Percentiles rank a stretch among this genome's conserved stretches.
Evolutionary conservation across 2,329 filamentous ascomycete species (phyloP).

Genomic region (Cytospora chrysosperma): DNA sequence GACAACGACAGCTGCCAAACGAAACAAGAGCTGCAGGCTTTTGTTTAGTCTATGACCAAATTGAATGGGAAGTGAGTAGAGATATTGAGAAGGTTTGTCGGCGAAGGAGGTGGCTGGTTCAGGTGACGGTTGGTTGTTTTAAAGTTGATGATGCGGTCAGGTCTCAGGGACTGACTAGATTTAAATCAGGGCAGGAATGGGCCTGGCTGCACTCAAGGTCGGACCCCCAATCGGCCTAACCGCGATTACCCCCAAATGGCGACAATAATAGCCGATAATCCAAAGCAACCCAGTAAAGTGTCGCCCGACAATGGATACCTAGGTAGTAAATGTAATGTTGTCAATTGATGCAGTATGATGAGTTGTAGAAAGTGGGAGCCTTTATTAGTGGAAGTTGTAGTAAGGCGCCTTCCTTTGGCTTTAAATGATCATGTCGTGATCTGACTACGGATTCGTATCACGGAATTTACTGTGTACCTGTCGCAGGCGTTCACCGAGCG

Average conservation of each 20-base stretch:
- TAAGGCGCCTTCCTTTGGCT: background rate
- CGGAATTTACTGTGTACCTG: too few relatives aligned
- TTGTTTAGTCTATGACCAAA: background rate
- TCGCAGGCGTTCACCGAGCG: too few relatives aligned
- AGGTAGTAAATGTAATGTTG: background rate
- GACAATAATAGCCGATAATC: slow-evolving; percentile 7
- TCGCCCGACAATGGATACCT: background rate
- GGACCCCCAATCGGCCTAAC: slow-evolving; percentile 14
- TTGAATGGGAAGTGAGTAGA: slow-evolving; percentile 6
- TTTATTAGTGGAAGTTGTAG: background rate
- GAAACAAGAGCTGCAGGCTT: background rate
- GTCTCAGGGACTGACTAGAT: background rate
- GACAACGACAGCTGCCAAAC: background rate
- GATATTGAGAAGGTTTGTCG: background rate
- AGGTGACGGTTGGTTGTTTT: slow-evolving; percentile 1
- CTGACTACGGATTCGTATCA: too few relatives aligned
- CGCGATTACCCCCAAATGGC: slow-evolving; percentile 8
- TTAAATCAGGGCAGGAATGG: slow-evolving; percentile 16
- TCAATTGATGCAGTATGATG: background rate
- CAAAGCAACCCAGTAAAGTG: background rate
- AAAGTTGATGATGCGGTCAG: background rate
- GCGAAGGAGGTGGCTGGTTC: background rate
- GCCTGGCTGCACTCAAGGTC: slow-evolving; percentile 4
- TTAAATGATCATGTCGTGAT: background rate
- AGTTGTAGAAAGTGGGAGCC: background rate